Base-by-base conservation (phyloP, 306 rosid species). In the Inga leiocalycina region DNA sequence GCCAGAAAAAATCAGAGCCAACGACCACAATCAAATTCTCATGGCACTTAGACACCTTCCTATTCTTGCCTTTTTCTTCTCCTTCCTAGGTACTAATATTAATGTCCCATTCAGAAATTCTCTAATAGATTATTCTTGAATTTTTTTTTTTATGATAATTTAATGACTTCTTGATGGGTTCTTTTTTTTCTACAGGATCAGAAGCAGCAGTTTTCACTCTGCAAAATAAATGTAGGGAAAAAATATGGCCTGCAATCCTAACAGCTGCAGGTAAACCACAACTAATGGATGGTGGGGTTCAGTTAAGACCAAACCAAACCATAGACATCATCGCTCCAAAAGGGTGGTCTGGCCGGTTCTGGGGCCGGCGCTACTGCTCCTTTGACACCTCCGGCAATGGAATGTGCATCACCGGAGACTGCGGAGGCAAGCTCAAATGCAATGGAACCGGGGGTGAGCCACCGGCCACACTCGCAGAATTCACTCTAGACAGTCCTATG, bases 301-400 rank as follows among this genome's bases (percentile, higher is more conserved):
- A 68, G 85, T 82, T 92, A 59, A 75, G 51, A 39, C 78, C 91
- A 5, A 78, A 83, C 2, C 65, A 84, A 39, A 41, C 71, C 10
- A 39, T 84, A 2, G 80, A 75, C 22, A 79, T 92, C 76, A 85
- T 76, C 17, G 83, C 87, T 19, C 93, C 94, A 3, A 78, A 71
- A 57, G 90, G 89, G 41, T 92, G 97, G 97, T 89, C 93, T 0
- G 91, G 94, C 49, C 87, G 88, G 24, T 71, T 91, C 24, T 88
- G 91, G 91, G 94, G 93, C 13, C 88, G 91, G 3, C 70, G 16
- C 0, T 37, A 85, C 64, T 92, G 93, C 82, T 74, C 85, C 16
- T 92, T 91, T 2, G 89, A 89, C 20, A 13, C 30, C 24, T 88
- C 75, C 0, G 88, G 97, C 0, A 80, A 43, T 2, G 94, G 93